Percentiles rank a stretch among this genome's conserved stretches.
Evolutionary conservation across 1,139 yeast species (phyloP).

Genomic region (Pichia sp.): DNA sequence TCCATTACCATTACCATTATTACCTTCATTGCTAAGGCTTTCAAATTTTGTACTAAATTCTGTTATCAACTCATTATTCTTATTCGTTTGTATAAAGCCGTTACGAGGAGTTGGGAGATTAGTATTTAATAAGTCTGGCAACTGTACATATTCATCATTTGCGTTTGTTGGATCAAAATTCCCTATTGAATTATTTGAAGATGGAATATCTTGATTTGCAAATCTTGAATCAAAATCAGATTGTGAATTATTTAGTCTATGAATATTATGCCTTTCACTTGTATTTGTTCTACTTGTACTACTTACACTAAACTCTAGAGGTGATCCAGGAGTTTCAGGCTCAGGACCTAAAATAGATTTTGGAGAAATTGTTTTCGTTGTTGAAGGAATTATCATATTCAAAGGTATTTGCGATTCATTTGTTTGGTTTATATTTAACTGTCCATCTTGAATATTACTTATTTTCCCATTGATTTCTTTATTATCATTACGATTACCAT

Average conservation of each 20-base stretch:
- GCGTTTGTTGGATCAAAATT: conserved; percentile 28
- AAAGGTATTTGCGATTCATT: neutral
- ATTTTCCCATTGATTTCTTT: no score
- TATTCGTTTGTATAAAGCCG: neutral
- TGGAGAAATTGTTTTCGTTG: neutral
- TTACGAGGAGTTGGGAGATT: conserved; percentile 46
- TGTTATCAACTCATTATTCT: neutral
- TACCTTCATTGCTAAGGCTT: no score
- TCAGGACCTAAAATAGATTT: neutral
- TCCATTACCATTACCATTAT: no score
- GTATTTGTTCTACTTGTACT: conserved; percentile 7
- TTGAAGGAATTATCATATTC: neutral
- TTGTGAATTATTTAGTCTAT: neutral
- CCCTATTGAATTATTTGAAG: conserved; percentile 17
- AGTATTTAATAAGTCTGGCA: conserved; percentile 49
- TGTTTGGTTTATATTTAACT: neutral
- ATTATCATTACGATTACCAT: no score
- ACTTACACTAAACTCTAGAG: conserved; percentile 11
- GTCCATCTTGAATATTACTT: no score
- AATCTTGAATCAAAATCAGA: neutral
- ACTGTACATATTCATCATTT: conserved; percentile 53
- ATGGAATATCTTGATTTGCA: conserved; percentile 10
- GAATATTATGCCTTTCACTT: neutral
- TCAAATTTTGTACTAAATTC: neutral
- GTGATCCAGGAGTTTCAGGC: conserved; percentile 13